These are phyloP conservation scores for Endocladia muricata DNA, from an alignment of 31 red algal species.

Conservation along the genomic window DNA sequence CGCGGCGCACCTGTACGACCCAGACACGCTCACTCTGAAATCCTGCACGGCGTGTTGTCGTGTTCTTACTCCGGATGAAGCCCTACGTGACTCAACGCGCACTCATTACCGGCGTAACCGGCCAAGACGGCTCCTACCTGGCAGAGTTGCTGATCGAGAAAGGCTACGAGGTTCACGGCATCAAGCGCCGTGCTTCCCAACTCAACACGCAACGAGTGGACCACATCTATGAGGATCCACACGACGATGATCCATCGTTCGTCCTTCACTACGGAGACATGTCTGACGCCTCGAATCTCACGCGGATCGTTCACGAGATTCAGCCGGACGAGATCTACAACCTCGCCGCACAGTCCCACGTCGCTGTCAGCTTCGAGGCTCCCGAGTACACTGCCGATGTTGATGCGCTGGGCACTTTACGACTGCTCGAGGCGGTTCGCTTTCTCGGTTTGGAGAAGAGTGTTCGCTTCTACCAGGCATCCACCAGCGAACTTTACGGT, in stretches of 20 bases:
- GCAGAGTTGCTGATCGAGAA: conserved; percentile 7
- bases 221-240: neutral
- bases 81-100: no score
- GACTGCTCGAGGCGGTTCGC: neutral
- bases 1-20: no score
- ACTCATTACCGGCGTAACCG: conserved; percentile 14
- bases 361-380: neutral
- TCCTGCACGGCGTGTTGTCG: no score
- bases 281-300: neutral
- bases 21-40: no score
- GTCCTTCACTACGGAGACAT: conserved; percentile 3
- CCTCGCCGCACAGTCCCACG: conserved; percentile 14
- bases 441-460: neutral
- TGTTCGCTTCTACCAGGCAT: conserved; percentile 9
- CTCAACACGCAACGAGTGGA: neutral
- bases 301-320: neutral
- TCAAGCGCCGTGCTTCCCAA: neutral
- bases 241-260: neutral
- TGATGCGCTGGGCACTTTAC: neutral
- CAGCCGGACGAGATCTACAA: conserved; percentile 6
- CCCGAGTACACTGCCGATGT: conserved; percentile 6
- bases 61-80: no score
- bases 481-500: neutral
- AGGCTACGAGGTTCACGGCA: conserved; percentile 16
- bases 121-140: conserved; percentile 5